These are phyloP conservation scores for Lactarius quietus DNA, from an alignment of 768 basidiomycete species.

Conservation along the genomic window DNA sequence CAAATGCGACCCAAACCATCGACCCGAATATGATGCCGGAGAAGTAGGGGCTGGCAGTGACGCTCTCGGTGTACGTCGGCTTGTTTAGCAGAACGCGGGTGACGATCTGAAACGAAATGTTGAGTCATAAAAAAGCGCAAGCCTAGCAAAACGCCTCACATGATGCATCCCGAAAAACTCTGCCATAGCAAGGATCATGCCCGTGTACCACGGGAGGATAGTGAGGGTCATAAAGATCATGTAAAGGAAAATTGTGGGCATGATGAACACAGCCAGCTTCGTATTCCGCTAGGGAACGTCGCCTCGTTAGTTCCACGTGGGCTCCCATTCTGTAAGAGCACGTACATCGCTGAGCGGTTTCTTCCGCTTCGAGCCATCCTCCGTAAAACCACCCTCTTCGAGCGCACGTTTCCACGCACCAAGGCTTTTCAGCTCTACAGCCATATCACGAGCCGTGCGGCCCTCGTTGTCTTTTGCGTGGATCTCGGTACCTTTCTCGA, in stretches of 20 bases:
- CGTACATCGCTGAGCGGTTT: conserved; percentile 70
- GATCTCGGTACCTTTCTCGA: conserved; percentile 85
- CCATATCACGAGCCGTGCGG: conserved; percentile 92
- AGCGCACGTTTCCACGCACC: conserved; percentile 88
- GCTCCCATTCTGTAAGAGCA: conserved; percentile 13
- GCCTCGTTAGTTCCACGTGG: neutral
- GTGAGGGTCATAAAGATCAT: conserved; percentile 81
- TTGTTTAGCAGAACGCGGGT: conserved; percentile 84
- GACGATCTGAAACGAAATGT: conserved; percentile 54
- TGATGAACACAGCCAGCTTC: conserved; percentile 68
- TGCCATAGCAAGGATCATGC: conserved; percentile 74
- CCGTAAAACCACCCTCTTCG: conserved; percentile 81
- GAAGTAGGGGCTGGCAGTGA: conserved; percentile 89
- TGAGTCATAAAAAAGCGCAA: conserved; percentile 8
- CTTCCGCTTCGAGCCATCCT: conserved; percentile 63
- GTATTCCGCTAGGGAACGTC: conserved; percentile 62
- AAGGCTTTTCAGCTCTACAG: conserved; percentile 84
- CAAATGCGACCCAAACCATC: conserved; percentile 81
- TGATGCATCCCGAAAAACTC: conserved; percentile 95
- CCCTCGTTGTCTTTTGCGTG: conserved; percentile 76
- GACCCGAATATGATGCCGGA: conserved; percentile 84
- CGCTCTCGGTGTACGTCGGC: conserved; percentile 73
- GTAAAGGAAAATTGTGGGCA: conserved; percentile 78
- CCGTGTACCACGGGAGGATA: conserved; percentile 87
- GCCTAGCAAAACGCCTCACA: conserved; percentile 44